A percentile compares a stretch with the other conserved stretches of the same genome.
Conservation (phyloP, 2,329 filamentous ascomycete species). For the Botrytis cinerea region DNA sequence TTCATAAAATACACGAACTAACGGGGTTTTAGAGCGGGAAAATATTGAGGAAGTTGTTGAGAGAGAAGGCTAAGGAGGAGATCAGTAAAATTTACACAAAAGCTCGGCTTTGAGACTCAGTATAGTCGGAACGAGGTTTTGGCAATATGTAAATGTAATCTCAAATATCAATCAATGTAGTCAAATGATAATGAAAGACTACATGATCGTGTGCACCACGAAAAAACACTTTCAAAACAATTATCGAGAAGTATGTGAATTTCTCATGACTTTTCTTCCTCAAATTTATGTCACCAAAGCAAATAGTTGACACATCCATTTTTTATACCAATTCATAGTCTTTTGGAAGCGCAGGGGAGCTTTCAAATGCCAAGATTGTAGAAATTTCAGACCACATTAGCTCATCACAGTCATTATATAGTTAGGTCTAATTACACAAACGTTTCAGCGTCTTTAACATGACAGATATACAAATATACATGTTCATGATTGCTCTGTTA, state of each 20-base stretch:
- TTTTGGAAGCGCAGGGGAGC: background rate
- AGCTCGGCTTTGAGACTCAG: background rate
- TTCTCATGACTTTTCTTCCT: background rate
- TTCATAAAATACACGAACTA: background rate
- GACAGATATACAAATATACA: background rate
- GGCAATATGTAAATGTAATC: background rate
- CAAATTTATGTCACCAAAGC: background rate
- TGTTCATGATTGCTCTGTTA: background rate
- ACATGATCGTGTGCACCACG: background rate
- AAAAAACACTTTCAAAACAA: background rate
- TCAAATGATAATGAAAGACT: background rate
- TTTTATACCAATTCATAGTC: background rate
- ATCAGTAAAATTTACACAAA: background rate
- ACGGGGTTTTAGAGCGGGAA: slow-evolving; percentile 44
- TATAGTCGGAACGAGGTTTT: background rate
- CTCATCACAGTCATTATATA: background rate
- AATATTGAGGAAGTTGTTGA: slow-evolving; percentile 51
- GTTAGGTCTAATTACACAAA: background rate
- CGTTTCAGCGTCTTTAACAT: background rate
- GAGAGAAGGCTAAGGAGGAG: slow-evolving; percentile 45
- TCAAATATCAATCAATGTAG: background rate
- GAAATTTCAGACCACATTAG: background rate
- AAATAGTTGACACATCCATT: background rate
- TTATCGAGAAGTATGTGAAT: background rate
- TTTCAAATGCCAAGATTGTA: background rate